phyloP scores from a whole-genome alignment of 228 moss, liverwort and hornwort species.

The Sphagnum magellanicum region DNA sequence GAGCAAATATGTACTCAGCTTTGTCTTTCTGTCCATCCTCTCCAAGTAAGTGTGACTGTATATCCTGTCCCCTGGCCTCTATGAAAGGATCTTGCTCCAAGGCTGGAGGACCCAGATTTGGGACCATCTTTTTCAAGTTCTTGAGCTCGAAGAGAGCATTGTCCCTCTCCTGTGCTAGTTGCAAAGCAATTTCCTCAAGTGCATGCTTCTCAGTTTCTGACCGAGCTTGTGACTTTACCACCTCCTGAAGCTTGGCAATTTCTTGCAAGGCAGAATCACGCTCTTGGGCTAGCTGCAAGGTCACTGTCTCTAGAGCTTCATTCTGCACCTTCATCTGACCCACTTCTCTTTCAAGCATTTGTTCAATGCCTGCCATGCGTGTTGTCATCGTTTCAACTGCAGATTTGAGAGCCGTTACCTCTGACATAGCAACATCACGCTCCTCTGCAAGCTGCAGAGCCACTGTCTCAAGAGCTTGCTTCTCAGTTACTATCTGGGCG shows the following conservation, averaged over 20 bases:
- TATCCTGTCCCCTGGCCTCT: constrained; percentile 25
- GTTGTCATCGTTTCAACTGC: constrained; percentile 68
- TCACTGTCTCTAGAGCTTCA: constrained; percentile 80
- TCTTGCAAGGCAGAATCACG: constrained; percentile 60
- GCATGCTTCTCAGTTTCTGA: constrained; percentile 46
- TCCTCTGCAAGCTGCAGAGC: constrained; percentile 80
- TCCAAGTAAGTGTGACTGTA: constrained; percentile 29
- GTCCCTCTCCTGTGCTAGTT: constrained; percentile 64
- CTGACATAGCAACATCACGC: constrained; percentile 64
- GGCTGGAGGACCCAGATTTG: constrained; percentile 10
- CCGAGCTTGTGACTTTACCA: constrained; percentile 2
- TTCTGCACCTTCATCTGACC: constrained; percentile 66
- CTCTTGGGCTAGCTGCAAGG: constrained; percentile 78
- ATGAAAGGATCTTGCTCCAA: constrained; percentile 40
- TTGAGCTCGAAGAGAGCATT: constrained; percentile 64
- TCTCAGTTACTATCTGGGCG: constrained; percentile 50
- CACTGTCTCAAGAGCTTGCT: constrained; percentile 77
- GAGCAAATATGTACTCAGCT: constrained; percentile 22
- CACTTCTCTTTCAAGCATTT: constrained; percentile 68
- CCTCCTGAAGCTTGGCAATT: constrained; percentile 24
- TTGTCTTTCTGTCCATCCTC: constrained; percentile 35
- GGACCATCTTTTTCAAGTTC: constrained; percentile 38
- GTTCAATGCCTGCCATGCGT: constrained; percentile 65
- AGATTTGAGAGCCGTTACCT: constrained; percentile 67
- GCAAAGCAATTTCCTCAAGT: constrained; percentile 57